A percentile compares a stretch with the other conserved stretches of the same genome.
Evolutionary conservation across 2,329 filamentous ascomycete species (phyloP).

Genomic region (Penicillium sp.): DNA sequence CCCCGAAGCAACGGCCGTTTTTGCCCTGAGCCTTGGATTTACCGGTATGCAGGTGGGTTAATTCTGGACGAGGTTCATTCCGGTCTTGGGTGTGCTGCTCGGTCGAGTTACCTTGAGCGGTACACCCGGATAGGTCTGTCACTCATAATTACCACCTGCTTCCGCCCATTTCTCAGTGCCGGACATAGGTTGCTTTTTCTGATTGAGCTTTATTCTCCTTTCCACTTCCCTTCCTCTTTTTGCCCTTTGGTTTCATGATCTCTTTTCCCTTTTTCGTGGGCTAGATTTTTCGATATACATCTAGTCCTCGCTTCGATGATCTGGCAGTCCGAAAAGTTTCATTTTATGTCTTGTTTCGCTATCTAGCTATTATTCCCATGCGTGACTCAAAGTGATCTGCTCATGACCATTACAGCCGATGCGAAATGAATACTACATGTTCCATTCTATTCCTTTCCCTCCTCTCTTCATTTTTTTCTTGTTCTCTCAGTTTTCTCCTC

Average conservation of each 20-base stretch:
- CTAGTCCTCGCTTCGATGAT: slow-evolving; percentile 35
- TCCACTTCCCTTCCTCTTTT: slow-evolving; percentile 15
- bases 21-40: slow-evolving; percentile 6
- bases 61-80: slow-evolving; percentile 5
- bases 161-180: not conserved
- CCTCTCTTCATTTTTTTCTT: not conserved
- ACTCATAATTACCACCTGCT: slow-evolving; percentile 6
- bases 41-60: slow-evolving; percentile 11
- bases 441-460: slow-evolving; percentile 7
- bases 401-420: slow-evolving; percentile 36
- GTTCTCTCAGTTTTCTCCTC: slow-evolving; percentile 2
- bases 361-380: slow-evolving; percentile 35
- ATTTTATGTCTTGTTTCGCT: slow-evolving; percentile 25
- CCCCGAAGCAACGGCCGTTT: slow-evolving; percentile 22
- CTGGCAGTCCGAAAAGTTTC: slow-evolving; percentile 40
- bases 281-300: slow-evolving; percentile 30
- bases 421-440: slow-evolving; percentile 30
- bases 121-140: not conserved
- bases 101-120: not conserved
- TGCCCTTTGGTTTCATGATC: slow-evolving; percentile 29
- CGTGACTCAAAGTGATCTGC: slow-evolving; percentile 34
- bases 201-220: slow-evolving; percentile 11
- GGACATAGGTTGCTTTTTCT: slow-evolving; percentile 9
- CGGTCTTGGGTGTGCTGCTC: not conserved
- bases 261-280: slow-evolving; percentile 26